phyloP scores from a whole-genome alignment of 1,284 basidiomycete genomes.

The Vanrija humicola region DNA sequence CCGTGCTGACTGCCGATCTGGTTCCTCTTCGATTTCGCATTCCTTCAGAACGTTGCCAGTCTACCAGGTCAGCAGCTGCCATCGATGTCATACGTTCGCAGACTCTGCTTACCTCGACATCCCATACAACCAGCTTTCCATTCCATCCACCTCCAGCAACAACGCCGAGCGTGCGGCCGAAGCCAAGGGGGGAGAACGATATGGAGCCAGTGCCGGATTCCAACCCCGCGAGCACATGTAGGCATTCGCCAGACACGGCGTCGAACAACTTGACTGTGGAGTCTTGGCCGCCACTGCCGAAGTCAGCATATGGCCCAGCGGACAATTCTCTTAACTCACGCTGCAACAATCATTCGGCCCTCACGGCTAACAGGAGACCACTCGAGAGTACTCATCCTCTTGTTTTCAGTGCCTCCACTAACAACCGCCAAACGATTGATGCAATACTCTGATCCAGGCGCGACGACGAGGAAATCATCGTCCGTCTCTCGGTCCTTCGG shows the following conservation, averaged over 20 bases:
- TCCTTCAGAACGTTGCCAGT: constrained; percentile 26
- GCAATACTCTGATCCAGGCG: constrained; percentile 27
- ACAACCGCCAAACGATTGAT: constrained; percentile 36
- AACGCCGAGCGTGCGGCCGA: constrained; percentile 19
- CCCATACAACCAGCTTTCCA: constrained; percentile 36
- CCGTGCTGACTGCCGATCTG: constrained; percentile 19
- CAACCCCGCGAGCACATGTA: constrained; percentile 31
- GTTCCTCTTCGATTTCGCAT: constrained; percentile 34
- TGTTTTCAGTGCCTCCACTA: constrained; percentile 32
- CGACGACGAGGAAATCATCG: constrained; percentile 25
- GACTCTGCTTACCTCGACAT: constrained; percentile 25
- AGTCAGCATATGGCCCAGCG: background rate
- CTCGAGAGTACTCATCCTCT: constrained; percentile 38
- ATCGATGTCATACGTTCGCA: too few species aligned
- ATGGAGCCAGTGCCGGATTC: constrained; percentile 39
- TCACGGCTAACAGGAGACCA: constrained; percentile 32
- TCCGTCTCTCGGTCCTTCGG: constrained; percentile 15
- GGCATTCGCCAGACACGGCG: constrained; percentile 27
- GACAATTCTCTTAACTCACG: constrained; percentile 27
- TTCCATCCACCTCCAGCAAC: constrained; percentile 43
- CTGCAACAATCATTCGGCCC: constrained; percentile 38
- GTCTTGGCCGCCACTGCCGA: constrained; percentile 39
- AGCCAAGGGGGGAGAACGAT: constrained; percentile 33
- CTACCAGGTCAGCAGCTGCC: constrained; percentile 7
- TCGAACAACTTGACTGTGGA: constrained; percentile 43